These are phyloP conservation scores for Lentinula guzmanii DNA, from an alignment of 768 basidiomycete genomes.

Conservation along the genomic window DNA sequence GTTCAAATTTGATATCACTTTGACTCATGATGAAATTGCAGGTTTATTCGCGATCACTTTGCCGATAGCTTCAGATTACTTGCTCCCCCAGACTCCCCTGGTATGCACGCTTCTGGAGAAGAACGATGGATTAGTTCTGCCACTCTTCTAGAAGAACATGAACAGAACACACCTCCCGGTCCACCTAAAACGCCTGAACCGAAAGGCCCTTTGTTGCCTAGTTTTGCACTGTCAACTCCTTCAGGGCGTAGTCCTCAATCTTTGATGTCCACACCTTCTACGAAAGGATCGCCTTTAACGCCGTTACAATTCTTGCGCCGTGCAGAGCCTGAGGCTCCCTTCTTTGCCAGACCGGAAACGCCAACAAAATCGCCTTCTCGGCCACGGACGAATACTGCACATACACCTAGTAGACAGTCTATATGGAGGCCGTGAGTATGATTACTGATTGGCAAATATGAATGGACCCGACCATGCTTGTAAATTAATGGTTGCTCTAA, in stretches of 20 bases:
- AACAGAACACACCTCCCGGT: slow-evolving; percentile 25
- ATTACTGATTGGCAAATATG: background rate
- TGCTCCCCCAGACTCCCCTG: slow-evolving; percentile 45
- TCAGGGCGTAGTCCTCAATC: slow-evolving; percentile 46
- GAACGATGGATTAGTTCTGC: slow-evolving; percentile 85
- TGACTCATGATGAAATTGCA: slow-evolving; percentile 20
- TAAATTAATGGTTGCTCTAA: too few species aligned
- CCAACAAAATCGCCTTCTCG: slow-evolving; percentile 55
- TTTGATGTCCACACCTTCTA: slow-evolving; percentile 43
- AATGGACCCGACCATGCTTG: too few species aligned
- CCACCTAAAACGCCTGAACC: slow-evolving; percentile 70
- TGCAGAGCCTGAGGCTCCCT: slow-evolving; percentile 53
- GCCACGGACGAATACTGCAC: slow-evolving; percentile 32
- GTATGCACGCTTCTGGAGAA: slow-evolving; percentile 38
- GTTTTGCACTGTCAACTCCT: slow-evolving; percentile 60
- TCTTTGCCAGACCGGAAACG: slow-evolving; percentile 47
- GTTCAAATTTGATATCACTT: background rate
- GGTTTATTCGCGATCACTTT: slow-evolving; percentile 84
- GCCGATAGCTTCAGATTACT: slow-evolving; percentile 76
- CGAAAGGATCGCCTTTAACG: slow-evolving; percentile 67
- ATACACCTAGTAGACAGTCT: slow-evolving; percentile 45
- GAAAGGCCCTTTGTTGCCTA: slow-evolving; percentile 46
- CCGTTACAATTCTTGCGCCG: slow-evolving; percentile 83
- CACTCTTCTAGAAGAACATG: slow-evolving; percentile 55
- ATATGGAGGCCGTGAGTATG: slow-evolving; percentile 56